These are phyloP conservation scores for Hypoxylon perforatum DNA, from an alignment of 495 filamentous ascomycete genomes.

Conservation along the genomic window DNA sequence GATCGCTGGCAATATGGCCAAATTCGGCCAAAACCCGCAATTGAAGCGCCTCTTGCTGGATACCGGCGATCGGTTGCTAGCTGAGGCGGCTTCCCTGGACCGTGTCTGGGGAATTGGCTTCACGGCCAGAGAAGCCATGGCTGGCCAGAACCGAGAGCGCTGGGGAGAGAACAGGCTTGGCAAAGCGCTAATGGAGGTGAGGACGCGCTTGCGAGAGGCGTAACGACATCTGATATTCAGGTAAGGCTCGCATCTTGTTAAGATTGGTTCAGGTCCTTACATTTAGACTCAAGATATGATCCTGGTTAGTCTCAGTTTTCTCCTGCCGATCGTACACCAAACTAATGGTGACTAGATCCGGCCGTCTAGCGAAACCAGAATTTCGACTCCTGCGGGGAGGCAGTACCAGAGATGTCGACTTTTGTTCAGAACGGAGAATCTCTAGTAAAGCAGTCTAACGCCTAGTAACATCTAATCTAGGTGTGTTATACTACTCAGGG, in stretches of 20 bases:
- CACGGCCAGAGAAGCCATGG: constrained; percentile 44
- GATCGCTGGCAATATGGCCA: constrained; percentile 45
- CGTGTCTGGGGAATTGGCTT: constrained; percentile 52
- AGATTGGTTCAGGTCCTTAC: too few species aligned
- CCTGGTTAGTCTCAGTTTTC: too few species aligned
- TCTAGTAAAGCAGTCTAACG: too few species aligned
- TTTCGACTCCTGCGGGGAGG: too few species aligned
- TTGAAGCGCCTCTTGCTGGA: constrained; percentile 43
- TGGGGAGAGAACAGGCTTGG: constrained; percentile 49
- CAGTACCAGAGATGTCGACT: too few species aligned
- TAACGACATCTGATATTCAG: not conserved
- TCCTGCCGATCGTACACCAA: too few species aligned
- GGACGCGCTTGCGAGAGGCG: constrained; percentile 36
- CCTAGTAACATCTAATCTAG: too few species aligned
- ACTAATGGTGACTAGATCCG: too few species aligned
- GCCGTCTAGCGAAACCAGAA: too few species aligned
- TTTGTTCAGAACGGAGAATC: too few species aligned
- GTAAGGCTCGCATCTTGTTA: not conserved
- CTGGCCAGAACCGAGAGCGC: constrained; percentile 18
- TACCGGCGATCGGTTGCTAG: constrained; percentile 44
- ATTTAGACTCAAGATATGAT: too few species aligned
- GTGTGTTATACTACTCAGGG: too few species aligned
- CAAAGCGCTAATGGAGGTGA: constrained; percentile 46
- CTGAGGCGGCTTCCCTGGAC: constrained; percentile 46
- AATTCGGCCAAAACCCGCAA: constrained; percentile 48